Evolutionary conservation across 176 grass and related monocot genomes (phyloP).

Genomic region (Saccharum officinarum): DNA sequence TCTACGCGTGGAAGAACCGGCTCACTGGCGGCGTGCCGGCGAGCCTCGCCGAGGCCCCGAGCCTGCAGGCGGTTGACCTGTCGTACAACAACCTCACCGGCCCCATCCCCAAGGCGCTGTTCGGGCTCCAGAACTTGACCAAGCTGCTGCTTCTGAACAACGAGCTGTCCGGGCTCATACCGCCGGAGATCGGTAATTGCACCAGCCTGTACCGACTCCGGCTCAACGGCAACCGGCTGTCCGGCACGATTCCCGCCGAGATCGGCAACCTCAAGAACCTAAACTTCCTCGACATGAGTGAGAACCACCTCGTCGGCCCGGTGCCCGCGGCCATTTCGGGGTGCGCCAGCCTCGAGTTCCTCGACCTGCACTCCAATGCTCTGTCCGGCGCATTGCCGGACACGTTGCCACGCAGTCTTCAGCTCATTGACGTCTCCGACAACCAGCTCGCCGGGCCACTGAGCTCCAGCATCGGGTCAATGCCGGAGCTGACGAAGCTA

Average conservation of each 20-base stretch:
- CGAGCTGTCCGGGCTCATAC: constrained; percentile 66
- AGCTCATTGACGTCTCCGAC: constrained; percentile 78
- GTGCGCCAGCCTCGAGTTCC: constrained; percentile 78
- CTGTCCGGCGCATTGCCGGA: constrained; percentile 65
- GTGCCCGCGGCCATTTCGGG: constrained; percentile 63
- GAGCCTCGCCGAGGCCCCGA: constrained; percentile 57
- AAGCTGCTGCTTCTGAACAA: constrained; percentile 87
- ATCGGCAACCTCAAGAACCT: constrained; percentile 79
- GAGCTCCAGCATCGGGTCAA: constrained; percentile 44
- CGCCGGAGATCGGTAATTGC: constrained; percentile 46
- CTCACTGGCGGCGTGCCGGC: constrained; percentile 77
- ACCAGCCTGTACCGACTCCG: constrained; percentile 85
- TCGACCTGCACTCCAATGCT: constrained; percentile 90
- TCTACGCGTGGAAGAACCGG: constrained; percentile 96
- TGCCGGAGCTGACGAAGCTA: constrained; percentile 88
- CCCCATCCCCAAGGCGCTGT: constrained; percentile 64
- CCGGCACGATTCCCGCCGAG: constrained; percentile 60
- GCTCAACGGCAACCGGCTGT: constrained; percentile 65
- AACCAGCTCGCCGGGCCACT: constrained; percentile 70
- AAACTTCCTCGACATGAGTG: constrained; percentile 83
- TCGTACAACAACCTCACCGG: constrained; percentile 96
- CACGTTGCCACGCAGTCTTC: constrained; percentile 64
- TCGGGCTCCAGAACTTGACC: constrained; percentile 83
- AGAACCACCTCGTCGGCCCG: constrained; percentile 62
- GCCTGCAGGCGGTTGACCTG: constrained; percentile 80